Percentiles rank a stretch among this genome's conserved stretches.
phyloP scores from a whole-genome alignment of 169 alveolate species.

The Plasmodium billcollinsi region DNA sequence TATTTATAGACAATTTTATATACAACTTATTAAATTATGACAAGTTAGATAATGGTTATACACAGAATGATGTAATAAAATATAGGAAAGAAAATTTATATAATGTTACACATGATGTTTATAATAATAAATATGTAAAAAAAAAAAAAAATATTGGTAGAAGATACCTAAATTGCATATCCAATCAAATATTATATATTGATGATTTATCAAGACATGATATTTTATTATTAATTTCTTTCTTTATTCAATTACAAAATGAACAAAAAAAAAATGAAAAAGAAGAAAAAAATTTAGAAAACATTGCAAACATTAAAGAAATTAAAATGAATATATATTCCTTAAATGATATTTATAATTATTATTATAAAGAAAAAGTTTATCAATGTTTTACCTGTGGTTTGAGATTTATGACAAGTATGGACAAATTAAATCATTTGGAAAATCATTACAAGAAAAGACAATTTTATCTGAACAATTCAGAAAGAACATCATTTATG shows the following conservation, averaged over 20 bases:
- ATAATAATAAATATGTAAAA: not conserved
- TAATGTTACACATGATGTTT: too few species aligned
- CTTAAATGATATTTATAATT: conserved; percentile 40
- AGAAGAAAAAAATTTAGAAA: conserved; percentile 70
- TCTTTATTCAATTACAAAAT: conserved; percentile 54
- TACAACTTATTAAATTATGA: conserved; percentile 5
- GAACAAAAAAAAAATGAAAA: conserved; percentile 72
- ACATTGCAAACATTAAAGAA: conserved; percentile 41
- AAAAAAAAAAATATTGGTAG: conserved; percentile 22
- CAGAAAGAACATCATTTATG: conserved; percentile 11
- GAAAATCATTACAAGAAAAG: conserved; percentile 64
- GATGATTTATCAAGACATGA: conserved; percentile 63
- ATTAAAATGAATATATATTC: conserved; percentile 38
- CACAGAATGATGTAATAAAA: not conserved
- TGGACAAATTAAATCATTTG: conserved; percentile 71
- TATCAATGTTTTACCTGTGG: conserved; percentile 76
- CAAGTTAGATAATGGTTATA: not conserved
- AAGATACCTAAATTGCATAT: conserved; percentile 35
- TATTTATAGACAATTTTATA: conserved; percentile 9
- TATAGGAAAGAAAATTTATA: not conserved
- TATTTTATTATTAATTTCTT: conserved; percentile 37
- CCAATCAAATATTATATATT: conserved; percentile 57
- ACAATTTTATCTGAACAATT: conserved; percentile 6
- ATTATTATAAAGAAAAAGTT: conserved; percentile 28
- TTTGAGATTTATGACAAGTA: conserved; percentile 46